phyloP scores from a whole-genome alignment of 768 basidiomycete genomes.

The Dentipellis fragilis region DNA sequence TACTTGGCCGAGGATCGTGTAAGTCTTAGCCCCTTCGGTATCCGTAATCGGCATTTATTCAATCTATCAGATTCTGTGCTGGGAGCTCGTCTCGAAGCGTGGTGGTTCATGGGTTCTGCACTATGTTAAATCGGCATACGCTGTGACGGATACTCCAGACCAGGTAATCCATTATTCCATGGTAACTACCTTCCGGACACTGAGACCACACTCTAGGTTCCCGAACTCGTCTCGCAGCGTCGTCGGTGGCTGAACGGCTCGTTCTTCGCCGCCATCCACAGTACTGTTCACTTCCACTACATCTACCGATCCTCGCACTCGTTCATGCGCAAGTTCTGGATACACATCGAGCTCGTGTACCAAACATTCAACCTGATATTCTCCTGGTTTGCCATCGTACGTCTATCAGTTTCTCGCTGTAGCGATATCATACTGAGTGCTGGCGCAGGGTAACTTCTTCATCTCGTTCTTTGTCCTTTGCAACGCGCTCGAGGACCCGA shows the following conservation, averaged over 20 bases:
- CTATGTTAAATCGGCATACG: slow-evolving; percentile 93
- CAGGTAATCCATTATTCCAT: slow-evolving; percentile 33
- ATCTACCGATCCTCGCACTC: slow-evolving; percentile 86
- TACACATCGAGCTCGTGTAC: slow-evolving; percentile 90
- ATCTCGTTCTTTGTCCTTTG: slow-evolving; percentile 80
- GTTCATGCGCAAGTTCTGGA: slow-evolving; percentile 81
- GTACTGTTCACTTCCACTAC: slow-evolving; percentile 88
- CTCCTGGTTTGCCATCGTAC: slow-evolving; percentile 79
- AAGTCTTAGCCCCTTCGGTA: slow-evolving; percentile 15
- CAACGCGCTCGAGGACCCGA: slow-evolving; percentile 58
- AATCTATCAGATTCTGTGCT: slow-evolving; percentile 68
- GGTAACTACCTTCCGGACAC: not conserved
- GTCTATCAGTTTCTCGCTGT: slow-evolving; percentile 14
- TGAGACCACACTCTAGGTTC: slow-evolving; percentile 37
- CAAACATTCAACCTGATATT: slow-evolving; percentile 87
- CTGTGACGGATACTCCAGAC: slow-evolving; percentile 89
- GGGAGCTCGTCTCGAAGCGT: slow-evolving; percentile 95
- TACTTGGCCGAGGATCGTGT: slow-evolving; percentile 87
- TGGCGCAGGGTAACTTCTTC: slow-evolving; percentile 71
- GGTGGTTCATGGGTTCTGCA: slow-evolving; percentile 86
- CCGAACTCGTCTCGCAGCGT: slow-evolving; percentile 90
- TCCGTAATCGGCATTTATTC: not conserved
- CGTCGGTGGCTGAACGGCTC: slow-evolving; percentile 96
- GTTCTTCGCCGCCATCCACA: slow-evolving; percentile 95
- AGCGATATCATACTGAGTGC: not conserved